Evolutionary conservation across 768 basidiomycete species (phyloP).

Genomic region (Candolleomyces aberdarensis): DNA sequence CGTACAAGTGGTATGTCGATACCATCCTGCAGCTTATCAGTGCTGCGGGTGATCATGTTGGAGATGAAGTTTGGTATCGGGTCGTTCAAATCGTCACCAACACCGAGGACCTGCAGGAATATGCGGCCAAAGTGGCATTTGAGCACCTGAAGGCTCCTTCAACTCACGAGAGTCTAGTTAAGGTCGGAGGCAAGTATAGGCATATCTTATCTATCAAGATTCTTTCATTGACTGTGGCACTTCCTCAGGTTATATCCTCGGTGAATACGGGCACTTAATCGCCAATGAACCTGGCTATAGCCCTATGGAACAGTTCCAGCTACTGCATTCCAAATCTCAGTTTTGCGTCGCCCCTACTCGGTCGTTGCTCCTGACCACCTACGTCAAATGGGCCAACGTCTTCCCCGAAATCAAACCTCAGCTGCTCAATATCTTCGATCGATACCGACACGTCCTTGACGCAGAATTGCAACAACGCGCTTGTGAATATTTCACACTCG

Average conservation of each 20-base stretch:
- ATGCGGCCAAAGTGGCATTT: constrained; percentile 90
- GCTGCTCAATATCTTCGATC: constrained; percentile 91
- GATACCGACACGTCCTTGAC: constrained; percentile 96
- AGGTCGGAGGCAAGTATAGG: constrained; percentile 76
- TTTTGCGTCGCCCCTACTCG: constrained; percentile 91
- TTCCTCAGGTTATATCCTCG: constrained; percentile 82
- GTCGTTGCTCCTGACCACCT: constrained; percentile 90
- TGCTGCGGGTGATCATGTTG: constrained; percentile 97
- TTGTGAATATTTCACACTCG: constrained; percentile 93
- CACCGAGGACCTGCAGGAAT: constrained; percentile 95
- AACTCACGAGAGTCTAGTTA: constrained; percentile 91
- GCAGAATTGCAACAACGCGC: constrained; percentile 97
- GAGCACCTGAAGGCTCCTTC: constrained; percentile 84
- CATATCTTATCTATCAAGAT: not conserved
- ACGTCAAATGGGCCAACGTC: constrained; percentile 99
- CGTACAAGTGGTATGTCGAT: constrained; percentile 99
- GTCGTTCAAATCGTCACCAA: constrained; percentile 98
- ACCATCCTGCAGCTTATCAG: constrained; percentile 95
- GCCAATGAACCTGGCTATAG: constrained; percentile 94
- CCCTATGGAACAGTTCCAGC: constrained; percentile 91
- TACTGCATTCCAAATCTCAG: constrained; percentile 92
- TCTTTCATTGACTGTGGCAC: not conserved
- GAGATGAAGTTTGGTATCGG: constrained; percentile 99
- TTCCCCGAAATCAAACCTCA: constrained; percentile 98
- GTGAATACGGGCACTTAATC: constrained; percentile 97